A percentile compares a stretch with the other conserved stretches of the same genome.
phyloP scores from a whole-genome alignment of 2,329 filamentous ascomycete genomes.

The Epichloe baconii region DNA sequence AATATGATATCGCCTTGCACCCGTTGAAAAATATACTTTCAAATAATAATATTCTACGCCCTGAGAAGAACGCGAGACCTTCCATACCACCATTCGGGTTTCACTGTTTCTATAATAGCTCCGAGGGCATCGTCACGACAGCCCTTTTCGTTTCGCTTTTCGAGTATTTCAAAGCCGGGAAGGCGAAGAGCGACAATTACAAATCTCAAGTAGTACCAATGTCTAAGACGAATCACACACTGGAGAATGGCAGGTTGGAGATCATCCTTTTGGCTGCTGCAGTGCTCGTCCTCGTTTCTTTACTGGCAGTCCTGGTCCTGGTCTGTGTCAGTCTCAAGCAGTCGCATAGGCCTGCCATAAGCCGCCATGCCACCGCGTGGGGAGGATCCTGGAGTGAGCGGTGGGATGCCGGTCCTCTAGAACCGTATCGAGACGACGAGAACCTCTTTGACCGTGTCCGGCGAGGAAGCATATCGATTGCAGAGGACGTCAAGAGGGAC shows the following conservation, averaged over 20 bases:
- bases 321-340: conserved; percentile 13
- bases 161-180: background rate
- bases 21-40: background rate
- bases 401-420: conserved; percentile 3
- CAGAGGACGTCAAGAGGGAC: conserved; percentile 14
- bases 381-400: conserved; percentile 8
- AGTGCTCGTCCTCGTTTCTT: conserved; percentile 19
- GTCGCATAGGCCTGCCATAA: background rate
- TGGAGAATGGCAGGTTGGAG: conserved; percentile 19
- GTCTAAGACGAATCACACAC: conserved; percentile 11
- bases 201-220: conserved; percentile 6
- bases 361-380: conserved; percentile 8
- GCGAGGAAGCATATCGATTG: conserved; percentile 14
- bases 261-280: conserved; percentile 22
- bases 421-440: conserved; percentile 10
- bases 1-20: background rate
- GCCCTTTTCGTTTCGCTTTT: background rate
- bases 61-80: background rate
- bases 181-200: background rate
- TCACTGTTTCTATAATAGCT: background rate
- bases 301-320: conserved; percentile 20
- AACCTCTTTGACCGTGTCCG: conserved; percentile 14
- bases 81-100: background rate
- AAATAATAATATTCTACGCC: background rate
- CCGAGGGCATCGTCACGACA: background rate